A percentile compares a stretch with the other conserved stretches of the same genome.
Evolutionary conservation across 1,284 basidiomycete genomes (phyloP).

Genomic region (Ustilago sp.): DNA sequence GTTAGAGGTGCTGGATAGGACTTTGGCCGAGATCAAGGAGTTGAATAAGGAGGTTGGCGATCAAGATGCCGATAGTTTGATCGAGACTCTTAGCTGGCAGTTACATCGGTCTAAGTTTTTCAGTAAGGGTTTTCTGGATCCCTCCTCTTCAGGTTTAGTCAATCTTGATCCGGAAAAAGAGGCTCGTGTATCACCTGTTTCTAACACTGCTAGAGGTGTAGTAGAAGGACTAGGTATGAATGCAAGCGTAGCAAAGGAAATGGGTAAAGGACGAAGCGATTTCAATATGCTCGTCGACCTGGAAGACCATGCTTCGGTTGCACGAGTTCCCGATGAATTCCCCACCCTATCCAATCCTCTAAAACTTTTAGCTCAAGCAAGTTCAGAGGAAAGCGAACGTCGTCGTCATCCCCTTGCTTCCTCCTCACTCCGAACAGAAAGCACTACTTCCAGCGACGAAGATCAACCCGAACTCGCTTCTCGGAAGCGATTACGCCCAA

Average conservation of each 20-base stretch:
- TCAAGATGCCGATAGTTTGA: conserved; percentile 24
- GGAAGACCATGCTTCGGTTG: conserved; percentile 39
- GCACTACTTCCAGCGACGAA: not conserved
- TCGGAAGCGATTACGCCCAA: not conserved
- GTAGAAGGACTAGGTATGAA: not conserved
- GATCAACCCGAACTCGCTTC: not conserved
- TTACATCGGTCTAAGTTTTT: conserved; percentile 39
- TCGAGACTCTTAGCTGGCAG: conserved; percentile 41
- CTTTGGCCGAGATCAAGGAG: conserved; percentile 28
- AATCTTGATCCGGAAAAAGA: not conserved
- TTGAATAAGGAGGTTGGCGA: conserved; percentile 35
- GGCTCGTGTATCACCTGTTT: not conserved
- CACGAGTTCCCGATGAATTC: conserved; percentile 38
- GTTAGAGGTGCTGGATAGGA: conserved; percentile 32
- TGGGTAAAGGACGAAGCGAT: conserved; percentile 17
- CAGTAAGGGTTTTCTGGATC: not conserved
- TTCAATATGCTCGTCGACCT: conserved; percentile 50
- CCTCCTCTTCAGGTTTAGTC: no score
- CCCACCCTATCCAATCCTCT: conserved; percentile 46
- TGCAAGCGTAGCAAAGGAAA: not conserved
- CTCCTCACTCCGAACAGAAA: not conserved
- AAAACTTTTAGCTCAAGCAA: conserved; percentile 49
- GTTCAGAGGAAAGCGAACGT: conserved; percentile 31
- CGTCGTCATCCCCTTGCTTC: not conserved
- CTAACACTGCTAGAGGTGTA: not conserved